Evolutionary conservation across 257 asterid species (phyloP), one percentile per base, ranked within the genome.

Genomic region (Nyctanthes arbortristis): DNA sequence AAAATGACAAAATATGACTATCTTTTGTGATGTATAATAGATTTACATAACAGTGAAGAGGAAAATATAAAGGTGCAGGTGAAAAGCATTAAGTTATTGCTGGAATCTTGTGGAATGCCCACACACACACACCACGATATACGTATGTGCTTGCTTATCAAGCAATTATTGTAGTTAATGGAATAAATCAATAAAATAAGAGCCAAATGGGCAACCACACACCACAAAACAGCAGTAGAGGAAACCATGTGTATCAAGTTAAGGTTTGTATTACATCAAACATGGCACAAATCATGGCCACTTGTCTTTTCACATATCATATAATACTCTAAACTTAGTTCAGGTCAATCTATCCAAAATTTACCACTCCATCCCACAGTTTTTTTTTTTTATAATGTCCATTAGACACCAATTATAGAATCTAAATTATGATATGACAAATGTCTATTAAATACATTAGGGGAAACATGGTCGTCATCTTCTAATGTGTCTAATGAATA

Each of bases 161-260:
- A 52, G 47, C n/a, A 68, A 64, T 73, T 58, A 78, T 77, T 49
- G 73, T 7, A 32, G 6, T 72, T 0, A n/a, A n/a, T n/a, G n/a
- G n/a, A n/a, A 68, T 40, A n/a, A 22, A 57, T 34, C 28, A 59
- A 58, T 77, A 68, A 31, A 77, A 68, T 52, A 67, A 59, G 6
- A 60, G 56, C 22, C 14, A 33, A 68, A 68, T 34, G 32, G 31
- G 55, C 64, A 32, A 62, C 12, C 64, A 61, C 33, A 62, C 63
- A 45, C 49, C 28, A 39, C 71, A 60, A 18, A 77, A 63, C 67
- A 6, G 39, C 65, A 47, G 40, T 13, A 36, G 28, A 33, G 54
- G 35, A 52, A 29, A 25, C 68, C 39, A 47, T 62, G 39, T 61
- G 33, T 61, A n/a, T 59, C 39, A 35, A 52, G 66, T 37, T 33